Percentiles rank a stretch among this genome's conserved stretches.
phyloP scores from a whole-genome alignment of 2,329 filamentous ascomycete genomes.

The Myrmaecium sp. region DNA sequence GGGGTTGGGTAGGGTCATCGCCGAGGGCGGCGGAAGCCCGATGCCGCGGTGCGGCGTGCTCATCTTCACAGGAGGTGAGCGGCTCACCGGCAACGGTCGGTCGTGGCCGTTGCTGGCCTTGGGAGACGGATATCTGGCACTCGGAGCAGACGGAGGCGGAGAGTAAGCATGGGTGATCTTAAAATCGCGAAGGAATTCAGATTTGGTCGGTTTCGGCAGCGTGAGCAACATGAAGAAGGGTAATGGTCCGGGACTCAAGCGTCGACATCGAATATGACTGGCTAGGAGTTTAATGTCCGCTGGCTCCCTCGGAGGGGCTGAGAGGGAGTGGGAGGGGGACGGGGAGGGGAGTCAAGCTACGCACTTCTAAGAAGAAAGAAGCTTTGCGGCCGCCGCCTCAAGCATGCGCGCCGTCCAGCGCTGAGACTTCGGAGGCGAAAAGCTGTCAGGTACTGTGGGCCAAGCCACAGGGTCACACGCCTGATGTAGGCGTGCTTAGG shows the following conservation, averaged over 20 bases:
- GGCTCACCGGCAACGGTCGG: conserved; percentile 25
- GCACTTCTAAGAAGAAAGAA: too few relatives aligned
- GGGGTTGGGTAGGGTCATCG: conserved; percentile 34
- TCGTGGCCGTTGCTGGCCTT: conserved; percentile 22
- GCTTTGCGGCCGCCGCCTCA: too few relatives aligned
- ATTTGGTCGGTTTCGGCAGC: conserved; percentile 29
- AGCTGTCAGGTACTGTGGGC: too few relatives aligned
- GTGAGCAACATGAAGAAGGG: conserved; percentile 31
- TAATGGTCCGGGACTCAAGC: conserved; percentile 7
- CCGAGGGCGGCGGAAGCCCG: conserved; percentile 35
- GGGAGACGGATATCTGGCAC: conserved; percentile 21
- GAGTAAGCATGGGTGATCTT: conserved; percentile 32
- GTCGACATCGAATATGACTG: conserved; percentile 18
- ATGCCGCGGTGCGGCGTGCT: conserved; percentile 34
- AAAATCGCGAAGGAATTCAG: conserved; percentile 29
- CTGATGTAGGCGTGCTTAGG: too few relatives aligned
- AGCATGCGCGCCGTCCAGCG: too few relatives aligned
- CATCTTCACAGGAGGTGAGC: conserved; percentile 28
- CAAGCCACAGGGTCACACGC: too few relatives aligned
- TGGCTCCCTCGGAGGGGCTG: too few relatives aligned
- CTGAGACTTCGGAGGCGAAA: too few relatives aligned
- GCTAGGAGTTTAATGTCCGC: too few relatives aligned
- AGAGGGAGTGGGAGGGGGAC: conserved; percentile 1
- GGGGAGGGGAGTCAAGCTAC: conserved; percentile 5
- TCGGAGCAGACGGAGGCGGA: conserved; percentile 22